phyloP scores from a whole-genome alignment of 495 filamentous ascomycete genomes.

The Chaetomidium leptoderma region DNA sequence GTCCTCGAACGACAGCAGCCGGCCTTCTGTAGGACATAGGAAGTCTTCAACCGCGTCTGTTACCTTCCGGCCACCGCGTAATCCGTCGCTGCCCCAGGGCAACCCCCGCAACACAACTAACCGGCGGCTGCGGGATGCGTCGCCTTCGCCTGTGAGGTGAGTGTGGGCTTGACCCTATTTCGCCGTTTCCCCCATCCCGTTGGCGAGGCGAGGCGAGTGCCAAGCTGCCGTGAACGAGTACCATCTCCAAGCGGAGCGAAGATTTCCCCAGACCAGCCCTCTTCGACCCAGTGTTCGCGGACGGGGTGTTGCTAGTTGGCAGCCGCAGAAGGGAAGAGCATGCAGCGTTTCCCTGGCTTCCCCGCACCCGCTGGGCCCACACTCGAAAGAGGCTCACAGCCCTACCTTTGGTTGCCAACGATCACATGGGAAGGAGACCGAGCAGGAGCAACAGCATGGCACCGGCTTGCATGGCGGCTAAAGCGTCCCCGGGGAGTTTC shows the following conservation, averaged over 20 bases:
- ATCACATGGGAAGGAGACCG: neutral
- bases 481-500: constrained; percentile 1
- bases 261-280: too few relatives aligned
- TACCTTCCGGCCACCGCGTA: constrained; percentile 37
- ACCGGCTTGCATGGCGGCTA: constrained; percentile 1
- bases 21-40: constrained; percentile 29
- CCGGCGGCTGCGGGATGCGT: constrained; percentile 40
- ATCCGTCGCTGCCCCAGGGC: constrained; percentile 45
- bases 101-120: constrained; percentile 41
- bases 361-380: constrained; percentile 3
- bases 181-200: neutral
- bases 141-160: constrained; percentile 47
- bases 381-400: neutral
- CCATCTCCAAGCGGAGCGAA: neutral
- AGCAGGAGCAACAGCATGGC: neutral
- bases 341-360: neutral
- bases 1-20: constrained; percentile 24
- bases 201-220: constrained; percentile 8
- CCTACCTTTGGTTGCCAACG: neutral
- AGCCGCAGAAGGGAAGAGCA: neutral
- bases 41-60: constrained; percentile 44
- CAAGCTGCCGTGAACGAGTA: neutral
- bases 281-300: too few relatives aligned
- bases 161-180: constrained; percentile 23
- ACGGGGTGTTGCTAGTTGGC: neutral